A percentile compares a stretch with the other conserved stretches of the same genome.
These are phyloP conservation scores for Clarireedia sp. DNA, from an alignment of 2,329 filamentous ascomycete species.

Conservation along the genomic window DNA sequence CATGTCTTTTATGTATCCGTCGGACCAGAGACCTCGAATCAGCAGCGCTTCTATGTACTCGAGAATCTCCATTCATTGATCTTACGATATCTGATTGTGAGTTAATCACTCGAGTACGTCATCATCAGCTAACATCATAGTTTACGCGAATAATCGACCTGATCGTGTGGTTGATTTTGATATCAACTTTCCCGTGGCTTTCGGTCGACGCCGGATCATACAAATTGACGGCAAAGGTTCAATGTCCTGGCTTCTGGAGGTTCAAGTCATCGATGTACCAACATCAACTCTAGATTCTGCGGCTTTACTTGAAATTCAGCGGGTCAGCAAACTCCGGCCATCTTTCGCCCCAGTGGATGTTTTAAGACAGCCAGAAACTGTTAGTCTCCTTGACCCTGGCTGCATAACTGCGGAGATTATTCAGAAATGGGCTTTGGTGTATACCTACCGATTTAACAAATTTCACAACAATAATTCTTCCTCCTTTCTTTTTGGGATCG, in stretches of 20 bases:
- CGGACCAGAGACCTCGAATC: not conserved
- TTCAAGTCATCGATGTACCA: conserved; percentile 11
- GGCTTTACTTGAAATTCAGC: not conserved
- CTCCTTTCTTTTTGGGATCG: conserved; percentile 18
- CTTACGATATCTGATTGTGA: conserved; percentile 10
- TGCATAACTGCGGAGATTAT: conserved; percentile 5
- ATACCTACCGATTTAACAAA: conserved; percentile 21
- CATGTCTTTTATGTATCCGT: conserved; percentile 6
- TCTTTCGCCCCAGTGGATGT: not conserved
- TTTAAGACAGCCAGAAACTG: not conserved
- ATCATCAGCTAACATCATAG: not conserved
- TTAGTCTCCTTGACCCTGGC: conserved; percentile 1
- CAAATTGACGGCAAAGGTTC: conserved; percentile 20
- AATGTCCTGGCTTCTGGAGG: conserved; percentile 13
- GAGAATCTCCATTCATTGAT: conserved; percentile 10
- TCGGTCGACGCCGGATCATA: conserved; percentile 4
- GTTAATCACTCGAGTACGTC: not conserved
- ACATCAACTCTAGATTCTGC: conserved; percentile 8
- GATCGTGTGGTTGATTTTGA: conserved; percentile 1
- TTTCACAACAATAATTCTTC: not conserved
- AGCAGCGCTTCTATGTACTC: conserved; percentile 3
- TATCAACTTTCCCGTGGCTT: not conserved
- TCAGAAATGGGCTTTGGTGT: conserved; percentile 24
- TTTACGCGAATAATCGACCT: not conserved
- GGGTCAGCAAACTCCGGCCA: not conserved